phyloP scores from a whole-genome alignment of 2,329 filamentous ascomycete species.

The Cordyceps javanica region DNA sequence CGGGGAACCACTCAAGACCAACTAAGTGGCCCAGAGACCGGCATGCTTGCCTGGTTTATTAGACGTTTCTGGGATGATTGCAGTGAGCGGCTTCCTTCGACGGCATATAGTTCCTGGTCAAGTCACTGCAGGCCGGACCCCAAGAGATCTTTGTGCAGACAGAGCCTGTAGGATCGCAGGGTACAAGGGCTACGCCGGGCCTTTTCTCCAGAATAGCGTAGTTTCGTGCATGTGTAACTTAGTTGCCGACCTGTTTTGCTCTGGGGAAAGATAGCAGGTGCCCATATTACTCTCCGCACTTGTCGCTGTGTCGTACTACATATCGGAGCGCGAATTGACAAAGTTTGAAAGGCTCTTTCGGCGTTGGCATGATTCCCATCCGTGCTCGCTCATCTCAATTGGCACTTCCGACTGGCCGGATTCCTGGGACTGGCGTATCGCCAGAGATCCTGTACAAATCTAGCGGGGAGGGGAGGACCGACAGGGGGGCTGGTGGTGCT shows the following conservation, averaged over 20 bases:
- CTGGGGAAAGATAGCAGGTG: background rate
- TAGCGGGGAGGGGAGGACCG: constrained; percentile 2
- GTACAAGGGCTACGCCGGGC: background rate
- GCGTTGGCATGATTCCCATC: background rate
- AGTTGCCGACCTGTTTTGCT: background rate
- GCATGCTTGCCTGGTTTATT: constrained; percentile 1
- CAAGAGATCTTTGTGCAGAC: constrained; percentile 12
- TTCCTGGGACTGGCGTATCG: constrained; percentile 13
- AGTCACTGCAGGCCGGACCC: constrained; percentile 8
- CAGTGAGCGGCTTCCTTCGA: constrained; percentile 13
- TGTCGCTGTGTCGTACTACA: background rate
- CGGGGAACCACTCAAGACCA: background rate
- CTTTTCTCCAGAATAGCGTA: constrained; percentile 4
- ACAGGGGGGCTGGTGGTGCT: background rate
- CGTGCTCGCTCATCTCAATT: constrained; percentile 1
- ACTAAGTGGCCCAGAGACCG: background rate
- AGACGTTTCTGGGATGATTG: background rate
- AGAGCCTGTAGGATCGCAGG: constrained; percentile 6
- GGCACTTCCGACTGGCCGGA: constrained; percentile 10
- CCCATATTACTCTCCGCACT: background rate
- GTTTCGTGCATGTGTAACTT: constrained; percentile 5
- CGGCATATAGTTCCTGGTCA: constrained; percentile 7
- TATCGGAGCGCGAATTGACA: background rate
- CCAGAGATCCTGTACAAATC: constrained; percentile 13
- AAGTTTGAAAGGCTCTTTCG: background rate